Conservation (phyloP, 179 eudicot species). For the Silene coronaria region DNA sequence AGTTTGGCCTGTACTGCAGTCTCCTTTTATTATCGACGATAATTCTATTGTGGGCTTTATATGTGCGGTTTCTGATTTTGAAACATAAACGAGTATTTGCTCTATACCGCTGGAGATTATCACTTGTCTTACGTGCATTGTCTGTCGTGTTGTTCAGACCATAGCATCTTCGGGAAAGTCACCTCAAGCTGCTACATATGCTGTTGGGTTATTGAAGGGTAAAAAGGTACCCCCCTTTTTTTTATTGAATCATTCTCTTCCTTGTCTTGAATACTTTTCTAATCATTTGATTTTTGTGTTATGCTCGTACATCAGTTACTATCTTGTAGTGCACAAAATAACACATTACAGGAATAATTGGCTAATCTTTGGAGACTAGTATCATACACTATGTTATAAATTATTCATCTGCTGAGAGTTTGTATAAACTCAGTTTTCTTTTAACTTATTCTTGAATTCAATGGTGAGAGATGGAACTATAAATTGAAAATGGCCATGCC, state of each 20-base stretch:
- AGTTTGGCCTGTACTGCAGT: not conserved
- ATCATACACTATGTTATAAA: not conserved
- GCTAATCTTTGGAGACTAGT: not conserved
- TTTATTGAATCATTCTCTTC: not conserved
- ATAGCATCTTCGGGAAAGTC: conserved; percentile 51
- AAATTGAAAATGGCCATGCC: not conserved
- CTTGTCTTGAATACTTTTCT: not conserved
- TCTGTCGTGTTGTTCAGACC: conserved; percentile 37
- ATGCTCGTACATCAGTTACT: not conserved
- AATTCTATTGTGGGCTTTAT: not conserved
- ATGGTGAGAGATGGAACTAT: not conserved
- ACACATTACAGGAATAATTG: not conserved
- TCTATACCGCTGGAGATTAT: not conserved
- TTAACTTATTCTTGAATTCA: not conserved
- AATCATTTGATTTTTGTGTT: not conserved
- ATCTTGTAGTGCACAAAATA: not conserved
- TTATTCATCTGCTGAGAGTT: not conserved
- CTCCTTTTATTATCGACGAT: not conserved
- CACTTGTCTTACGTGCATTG: not conserved
- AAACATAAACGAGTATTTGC: not conserved
- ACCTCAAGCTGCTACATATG: conserved; percentile 39
- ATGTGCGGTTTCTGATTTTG: not conserved
- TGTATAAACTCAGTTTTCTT: not conserved
- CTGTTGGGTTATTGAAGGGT: conserved; percentile 64
- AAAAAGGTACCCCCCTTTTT: conserved; percentile 48